Evolutionary conservation across 129 eudicot genomes (phyloP).

Genomic region (carrot (Daucus carota)): DNA sequence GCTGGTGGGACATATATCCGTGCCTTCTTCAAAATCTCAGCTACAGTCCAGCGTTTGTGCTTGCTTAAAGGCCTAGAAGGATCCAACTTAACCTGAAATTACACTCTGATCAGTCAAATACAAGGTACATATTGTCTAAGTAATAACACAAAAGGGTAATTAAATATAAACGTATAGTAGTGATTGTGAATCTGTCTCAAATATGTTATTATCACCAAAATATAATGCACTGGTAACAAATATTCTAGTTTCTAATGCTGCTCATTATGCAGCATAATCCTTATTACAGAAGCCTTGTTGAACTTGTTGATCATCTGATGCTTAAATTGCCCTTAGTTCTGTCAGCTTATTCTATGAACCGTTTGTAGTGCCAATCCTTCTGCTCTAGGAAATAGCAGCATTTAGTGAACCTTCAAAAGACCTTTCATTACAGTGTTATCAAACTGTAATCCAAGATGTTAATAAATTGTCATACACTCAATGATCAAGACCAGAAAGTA

Average conservation of each 20-base stretch:
- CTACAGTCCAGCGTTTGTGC: conserved; percentile 70
- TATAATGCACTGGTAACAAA: neutral
- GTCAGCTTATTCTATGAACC: neutral
- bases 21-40: conserved; percentile 80
- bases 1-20: conserved; percentile 57
- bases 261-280: neutral
- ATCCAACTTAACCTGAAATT: conserved; percentile 62
- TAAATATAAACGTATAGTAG: neutral
- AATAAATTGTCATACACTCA: too few relatives aligned
- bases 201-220: neutral
- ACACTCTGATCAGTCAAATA: conserved; percentile 8
- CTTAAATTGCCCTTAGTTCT: neutral
- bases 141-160: neutral
- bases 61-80: conserved; percentile 89
- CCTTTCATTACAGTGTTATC: too few relatives aligned
- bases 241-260: neutral
- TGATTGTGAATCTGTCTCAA: neutral
- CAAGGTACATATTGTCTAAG: neutral
- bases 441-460: too few relatives aligned
- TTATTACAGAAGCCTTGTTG: neutral
- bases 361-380: neutral
- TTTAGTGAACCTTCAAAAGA: too few relatives aligned
- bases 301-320: neutral
- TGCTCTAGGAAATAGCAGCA: neutral
- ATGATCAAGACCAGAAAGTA: too few relatives aligned